Base-by-base conservation (phyloP, 208 protist species). In the Lotmaria passim region DNA sequence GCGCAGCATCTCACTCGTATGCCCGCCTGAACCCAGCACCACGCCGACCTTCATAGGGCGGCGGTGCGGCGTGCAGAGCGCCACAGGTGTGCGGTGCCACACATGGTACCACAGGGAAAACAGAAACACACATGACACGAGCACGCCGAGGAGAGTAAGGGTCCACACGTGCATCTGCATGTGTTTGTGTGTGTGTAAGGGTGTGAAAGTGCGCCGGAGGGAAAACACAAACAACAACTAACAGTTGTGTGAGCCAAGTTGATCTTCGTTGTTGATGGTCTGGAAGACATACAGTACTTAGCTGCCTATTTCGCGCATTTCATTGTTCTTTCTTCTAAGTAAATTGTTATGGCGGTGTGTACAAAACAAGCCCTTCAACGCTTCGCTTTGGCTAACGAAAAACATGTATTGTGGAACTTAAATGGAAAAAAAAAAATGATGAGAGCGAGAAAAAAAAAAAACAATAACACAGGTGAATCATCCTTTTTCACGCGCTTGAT, bases 1-100 rank as follows among this genome's bases (percentile, higher is more conserved):
- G 47, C 90, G 84, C 76, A 97, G 76, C 94, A 97, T 97, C 65
- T 97, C 94, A 46, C 84, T 93, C 3, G 94, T 97, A 81, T 97
- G 94, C 19, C 94, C 94, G 30, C 94, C 94, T 60, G 91, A 96
- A 48, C 94, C 94, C 30, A 97, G 76, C 23, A 97, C 91, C 15
- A 94, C 85, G 53, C 85, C 79, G 3, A 96, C 80, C 59, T 73
- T 84, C 47, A 91, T 69, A 28, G 53, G 64, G 28, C 38, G 47
- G 17, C 47, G 56, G 48, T 71, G 71, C 44, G 70, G 62, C 36
- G 64, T 50, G 21, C 52, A 57, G 31, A 82, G 41, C 28, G 76
- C 70, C 23, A 71, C 23, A 6, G 76, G 76, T 17, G 55, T 38
- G 38, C 57, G 38, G 7, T 19, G n/a, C 46, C 69, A 70, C 17